Evolutionary conservation across 2,329 filamentous ascomycete genomes (phyloP).

Genomic region (Phoma sp.): DNA sequence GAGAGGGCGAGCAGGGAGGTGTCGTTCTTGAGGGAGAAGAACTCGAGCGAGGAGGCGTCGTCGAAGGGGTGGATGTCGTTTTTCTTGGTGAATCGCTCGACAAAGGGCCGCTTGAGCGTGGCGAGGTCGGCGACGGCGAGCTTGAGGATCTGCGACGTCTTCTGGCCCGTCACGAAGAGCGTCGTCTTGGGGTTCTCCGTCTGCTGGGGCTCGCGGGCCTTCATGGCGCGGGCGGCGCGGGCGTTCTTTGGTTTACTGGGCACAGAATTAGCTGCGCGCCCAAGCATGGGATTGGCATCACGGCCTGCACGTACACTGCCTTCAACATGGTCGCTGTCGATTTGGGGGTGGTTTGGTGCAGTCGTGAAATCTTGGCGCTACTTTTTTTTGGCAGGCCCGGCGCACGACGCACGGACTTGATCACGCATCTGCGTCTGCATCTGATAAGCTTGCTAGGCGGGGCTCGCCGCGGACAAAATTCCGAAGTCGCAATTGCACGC

Average conservation of each 20-base stretch:
- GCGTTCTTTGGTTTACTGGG: constrained; percentile 75
- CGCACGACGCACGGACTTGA: background rate
- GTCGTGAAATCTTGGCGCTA: constrained; percentile 7
- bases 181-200: constrained; percentile 89
- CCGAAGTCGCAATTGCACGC: background rate
- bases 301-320: constrained; percentile 31
- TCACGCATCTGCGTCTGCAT: background rate
- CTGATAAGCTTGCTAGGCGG: constrained; percentile 8
- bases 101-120: constrained; percentile 81
- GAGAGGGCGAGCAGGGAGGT: constrained; percentile 84
- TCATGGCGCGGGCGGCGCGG: constrained; percentile 92
- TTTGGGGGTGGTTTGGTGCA: constrained; percentile 3
- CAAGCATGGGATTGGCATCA: fast-evolving
- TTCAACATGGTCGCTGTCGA: constrained; percentile 37
- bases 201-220: constrained; percentile 87
- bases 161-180: constrained; percentile 87
- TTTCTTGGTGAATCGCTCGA: constrained; percentile 95
- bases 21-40: constrained; percentile 97
- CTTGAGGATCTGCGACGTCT: constrained; percentile 81
- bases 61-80: constrained; percentile 96
- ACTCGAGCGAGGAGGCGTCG: constrained; percentile 84
- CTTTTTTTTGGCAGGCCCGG: constrained; percentile 7
- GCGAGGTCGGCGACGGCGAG: constrained; percentile 85
- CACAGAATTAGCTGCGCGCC: constrained; percentile 1
- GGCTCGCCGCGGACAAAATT: background rate